phyloP scores from a whole-genome alignment of 139 green algal genomes.

The Tetradesmus lagerheimii region DNA sequence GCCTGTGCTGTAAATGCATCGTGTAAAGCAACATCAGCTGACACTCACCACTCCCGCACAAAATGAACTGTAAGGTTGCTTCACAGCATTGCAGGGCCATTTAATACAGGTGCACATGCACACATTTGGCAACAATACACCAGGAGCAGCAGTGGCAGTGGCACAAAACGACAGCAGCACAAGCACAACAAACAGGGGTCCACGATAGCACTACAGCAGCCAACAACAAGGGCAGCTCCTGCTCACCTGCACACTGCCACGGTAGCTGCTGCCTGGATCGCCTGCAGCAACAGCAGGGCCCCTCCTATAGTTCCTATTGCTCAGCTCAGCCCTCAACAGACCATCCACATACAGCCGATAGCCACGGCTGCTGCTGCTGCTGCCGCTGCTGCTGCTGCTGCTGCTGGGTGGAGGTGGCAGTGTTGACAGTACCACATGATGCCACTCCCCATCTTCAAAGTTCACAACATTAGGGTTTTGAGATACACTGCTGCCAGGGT shows the following conservation, averaged over 20 bases:
- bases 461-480: constrained; percentile 22
- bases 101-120: too few species aligned
- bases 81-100: too few species aligned
- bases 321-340: not conserved
- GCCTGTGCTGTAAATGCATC: too few species aligned
- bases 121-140: too few species aligned
- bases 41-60: too few species aligned
- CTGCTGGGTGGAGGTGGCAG: not conserved
- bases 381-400: constrained; percentile 1
- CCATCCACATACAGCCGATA: constrained; percentile 33
- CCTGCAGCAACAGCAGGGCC: not conserved
- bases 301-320: not conserved
- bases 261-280: constrained; percentile 16
- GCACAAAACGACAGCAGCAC: constrained; percentile 10
- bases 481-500: constrained; percentile 4
- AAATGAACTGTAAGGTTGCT: too few species aligned
- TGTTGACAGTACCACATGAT: constrained; percentile 25
- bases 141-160: not conserved
- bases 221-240: not conserved
- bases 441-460: constrained; percentile 30
- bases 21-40: too few species aligned
- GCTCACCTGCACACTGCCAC: not conserved
- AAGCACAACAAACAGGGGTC: not conserved
- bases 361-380: not conserved
- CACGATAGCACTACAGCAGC: not conserved